Conservation (phyloP, 2,329 filamentous ascomycete genomes). For the Escovopsis weberi region DNA sequence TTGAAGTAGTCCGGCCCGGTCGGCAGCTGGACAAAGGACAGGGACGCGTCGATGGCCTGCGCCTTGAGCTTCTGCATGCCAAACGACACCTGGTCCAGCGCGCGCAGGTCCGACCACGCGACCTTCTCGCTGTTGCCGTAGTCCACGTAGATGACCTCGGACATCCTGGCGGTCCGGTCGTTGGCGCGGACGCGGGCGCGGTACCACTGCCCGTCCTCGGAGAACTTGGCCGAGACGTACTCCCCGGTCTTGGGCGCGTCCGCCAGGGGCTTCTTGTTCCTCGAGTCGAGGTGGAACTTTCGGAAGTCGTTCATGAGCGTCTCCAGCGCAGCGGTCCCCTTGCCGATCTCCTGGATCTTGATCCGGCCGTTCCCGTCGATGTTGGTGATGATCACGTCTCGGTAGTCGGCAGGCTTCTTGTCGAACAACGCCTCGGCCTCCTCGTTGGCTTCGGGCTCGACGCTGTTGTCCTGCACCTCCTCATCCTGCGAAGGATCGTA, state of each 20-base stretch:
- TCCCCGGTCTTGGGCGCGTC: conserved; percentile 81
- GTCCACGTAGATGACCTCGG: conserved; percentile 88
- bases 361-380: conserved; percentile 69
- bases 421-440: conserved; percentile 38
- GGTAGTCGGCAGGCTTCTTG: conserved; percentile 69
- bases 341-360: conserved; percentile 83
- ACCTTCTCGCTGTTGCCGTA: conserved; percentile 90
- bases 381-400: conserved; percentile 84
- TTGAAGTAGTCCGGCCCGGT: conserved; percentile 66
- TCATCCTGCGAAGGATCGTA: conserved; percentile 84
- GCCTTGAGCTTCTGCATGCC: conserved; percentile 65
- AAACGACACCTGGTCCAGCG: conserved; percentile 71
- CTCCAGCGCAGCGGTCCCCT: conserved; percentile 71
- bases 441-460: conserved; percentile 35
- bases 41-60: conserved; percentile 73
- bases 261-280: conserved; percentile 60
- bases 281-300: conserved; percentile 73
- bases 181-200: conserved; percentile 82
- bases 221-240: conserved; percentile 81
- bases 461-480: conserved; percentile 32
- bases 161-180: conserved; percentile 75
- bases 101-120: conserved; percentile 69
- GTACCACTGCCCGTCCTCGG: conserved; percentile 85
- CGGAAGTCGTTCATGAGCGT: conserved; percentile 84
- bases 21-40: conserved; percentile 84